These are phyloP conservation scores for Phytophthora pinifolia DNA, from an alignment of 352 stramenopile genomes.

Conservation along the genomic window DNA sequence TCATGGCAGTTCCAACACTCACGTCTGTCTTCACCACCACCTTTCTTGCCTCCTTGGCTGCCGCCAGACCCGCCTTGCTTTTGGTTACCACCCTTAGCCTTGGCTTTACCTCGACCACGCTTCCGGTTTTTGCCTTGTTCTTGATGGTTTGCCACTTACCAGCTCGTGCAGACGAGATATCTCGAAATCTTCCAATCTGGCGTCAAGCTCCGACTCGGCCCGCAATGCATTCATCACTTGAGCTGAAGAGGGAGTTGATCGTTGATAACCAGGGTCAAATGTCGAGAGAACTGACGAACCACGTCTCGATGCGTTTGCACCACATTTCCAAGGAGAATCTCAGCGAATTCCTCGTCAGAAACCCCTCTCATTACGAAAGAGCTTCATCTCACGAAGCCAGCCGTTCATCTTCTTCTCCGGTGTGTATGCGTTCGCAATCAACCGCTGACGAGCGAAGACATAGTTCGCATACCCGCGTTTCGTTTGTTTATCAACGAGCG, in stretches of 20 bases:
- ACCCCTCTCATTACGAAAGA: background rate
- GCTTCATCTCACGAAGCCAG: constrained; percentile 15
- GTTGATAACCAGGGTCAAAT: background rate
- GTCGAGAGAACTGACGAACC: constrained; percentile 3
- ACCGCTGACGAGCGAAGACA: constrained; percentile 1
- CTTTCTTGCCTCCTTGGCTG: constrained; percentile 6
- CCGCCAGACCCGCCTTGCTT: background rate
- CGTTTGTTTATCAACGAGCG: constrained; percentile 10
- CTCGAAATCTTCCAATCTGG: background rate
- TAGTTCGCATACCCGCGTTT: constrained; percentile 17
- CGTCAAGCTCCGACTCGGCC: constrained; percentile 7
- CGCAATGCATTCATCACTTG: constrained; percentile 20
- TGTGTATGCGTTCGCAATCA: constrained; percentile 8
- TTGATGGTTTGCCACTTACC: constrained; percentile 7
- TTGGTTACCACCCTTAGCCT: background rate
- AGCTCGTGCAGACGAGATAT: constrained; percentile 2
- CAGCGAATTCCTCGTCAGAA: constrained; percentile 8
- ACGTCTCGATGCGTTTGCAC: constrained; percentile 8
- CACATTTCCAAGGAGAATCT: constrained; percentile 9
- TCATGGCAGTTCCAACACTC: constrained; percentile 17
- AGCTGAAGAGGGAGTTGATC: background rate
- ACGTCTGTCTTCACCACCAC: constrained; percentile 1
- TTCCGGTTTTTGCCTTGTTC: background rate
- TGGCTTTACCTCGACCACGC: constrained; percentile 5
- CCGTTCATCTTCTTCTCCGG: constrained; percentile 3